A percentile compares a stretch with the other conserved stretches of the same genome.
phyloP scores from a whole-genome alignment of 139 green algal genomes.

The Chlorella sp. region DNA sequence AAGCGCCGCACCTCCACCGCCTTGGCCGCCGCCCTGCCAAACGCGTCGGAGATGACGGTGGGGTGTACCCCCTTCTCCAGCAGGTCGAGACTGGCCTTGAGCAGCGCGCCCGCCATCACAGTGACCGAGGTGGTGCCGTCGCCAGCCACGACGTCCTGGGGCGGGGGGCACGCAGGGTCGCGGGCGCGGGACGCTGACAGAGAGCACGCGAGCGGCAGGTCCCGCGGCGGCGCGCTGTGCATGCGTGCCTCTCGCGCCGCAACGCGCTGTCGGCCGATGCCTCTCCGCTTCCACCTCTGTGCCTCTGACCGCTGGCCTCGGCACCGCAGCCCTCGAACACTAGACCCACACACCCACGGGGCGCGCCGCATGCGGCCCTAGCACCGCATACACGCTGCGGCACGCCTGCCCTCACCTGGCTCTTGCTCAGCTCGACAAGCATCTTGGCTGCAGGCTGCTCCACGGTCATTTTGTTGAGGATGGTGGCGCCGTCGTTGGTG shows the following conservation, averaged over 20 bases:
- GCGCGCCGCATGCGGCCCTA: too few species aligned
- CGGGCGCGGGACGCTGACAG: too few species aligned
- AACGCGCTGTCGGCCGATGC: too few species aligned
- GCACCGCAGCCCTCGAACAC: too few species aligned
- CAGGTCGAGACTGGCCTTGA: constrained; percentile 90
- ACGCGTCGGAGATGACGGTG: constrained; percentile 94
- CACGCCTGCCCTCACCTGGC: constrained; percentile 59
- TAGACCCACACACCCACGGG: too few species aligned
- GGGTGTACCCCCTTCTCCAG: constrained; percentile 90
- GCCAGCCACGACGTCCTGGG: constrained; percentile 95
- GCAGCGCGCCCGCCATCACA: constrained; percentile 90
- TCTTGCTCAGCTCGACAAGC: constrained; percentile 98
- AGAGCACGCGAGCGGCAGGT: too few species aligned
- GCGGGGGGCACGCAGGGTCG: too few species aligned
- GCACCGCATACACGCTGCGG: too few species aligned
- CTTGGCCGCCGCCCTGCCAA: constrained; percentile 81
- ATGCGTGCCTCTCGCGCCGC: too few species aligned
- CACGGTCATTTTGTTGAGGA: constrained; percentile 98
- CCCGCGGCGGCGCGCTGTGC: too few species aligned
- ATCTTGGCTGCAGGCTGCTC: constrained; percentile 98
- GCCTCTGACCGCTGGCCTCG: too few species aligned
- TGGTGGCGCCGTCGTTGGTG: constrained; percentile 99
- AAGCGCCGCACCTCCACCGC: constrained; percentile 67
- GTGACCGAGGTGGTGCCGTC: constrained; percentile 97
- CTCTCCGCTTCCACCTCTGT: too few species aligned